Conservation (phyloP, 140 eudicot genomes). For the Stevia rebaudiana region DNA sequence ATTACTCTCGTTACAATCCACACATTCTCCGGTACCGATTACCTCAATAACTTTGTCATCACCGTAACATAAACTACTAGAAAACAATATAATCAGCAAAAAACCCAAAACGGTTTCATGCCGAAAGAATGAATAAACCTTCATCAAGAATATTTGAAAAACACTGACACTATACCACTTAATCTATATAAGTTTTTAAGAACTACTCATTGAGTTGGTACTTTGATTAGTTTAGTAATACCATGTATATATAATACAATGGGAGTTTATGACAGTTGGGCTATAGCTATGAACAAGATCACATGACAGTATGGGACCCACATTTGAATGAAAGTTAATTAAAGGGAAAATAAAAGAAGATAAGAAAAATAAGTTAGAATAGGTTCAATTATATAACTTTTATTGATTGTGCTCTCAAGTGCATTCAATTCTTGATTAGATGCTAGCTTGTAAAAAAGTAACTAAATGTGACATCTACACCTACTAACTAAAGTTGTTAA, state of each 20-base stretch:
- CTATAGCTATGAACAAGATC: constrained; percentile 31
- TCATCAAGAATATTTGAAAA: constrained; percentile 37
- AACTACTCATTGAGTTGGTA: constrained; percentile 19
- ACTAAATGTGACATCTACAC: constrained; percentile 30
- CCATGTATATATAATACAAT: constrained; percentile 32
- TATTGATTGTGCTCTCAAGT: constrained; percentile 64
- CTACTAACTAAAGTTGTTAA: constrained; percentile 32
- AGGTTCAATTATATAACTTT: constrained; percentile 26
- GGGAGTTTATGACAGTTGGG: constrained; percentile 20
- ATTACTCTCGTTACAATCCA: constrained; percentile 59
- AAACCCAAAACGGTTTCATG: constrained; percentile 40
- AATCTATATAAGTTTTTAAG: constrained; percentile 1
- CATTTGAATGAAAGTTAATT: constrained; percentile 18
- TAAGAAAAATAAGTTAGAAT: not conserved
- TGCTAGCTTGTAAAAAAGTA: constrained; percentile 20
- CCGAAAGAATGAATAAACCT: constrained; percentile 30
- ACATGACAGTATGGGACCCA: constrained; percentile 55
- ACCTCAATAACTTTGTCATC: constrained; percentile 51
- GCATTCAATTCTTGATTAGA: constrained; percentile 19
- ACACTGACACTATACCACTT: constrained; percentile 8
- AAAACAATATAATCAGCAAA: constrained; percentile 34
- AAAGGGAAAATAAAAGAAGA: constrained; percentile 21
- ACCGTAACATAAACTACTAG: constrained; percentile 39
- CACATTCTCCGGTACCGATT: constrained; percentile 67
- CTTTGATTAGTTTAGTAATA: constrained; percentile 5